A percentile compares a stretch with the other conserved stretches of the same genome.
Conservation (phyloP, 768 basidiomycete genomes). For the Psilocybe sp. region DNA sequence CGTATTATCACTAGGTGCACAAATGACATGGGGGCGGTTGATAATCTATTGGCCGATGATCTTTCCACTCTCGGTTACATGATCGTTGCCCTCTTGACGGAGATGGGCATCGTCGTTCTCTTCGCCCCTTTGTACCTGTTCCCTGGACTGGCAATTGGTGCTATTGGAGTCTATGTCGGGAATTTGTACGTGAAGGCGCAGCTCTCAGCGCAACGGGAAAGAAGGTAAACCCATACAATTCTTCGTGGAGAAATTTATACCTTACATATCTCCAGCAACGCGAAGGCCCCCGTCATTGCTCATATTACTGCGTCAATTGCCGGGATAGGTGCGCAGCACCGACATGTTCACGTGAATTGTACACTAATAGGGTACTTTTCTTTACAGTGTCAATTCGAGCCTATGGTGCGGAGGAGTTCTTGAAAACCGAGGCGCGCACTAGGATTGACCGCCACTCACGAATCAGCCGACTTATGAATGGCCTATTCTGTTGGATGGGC, state of each 20-base stretch:
- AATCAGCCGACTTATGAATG: conserved; percentile 43
- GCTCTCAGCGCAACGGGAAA: background rate
- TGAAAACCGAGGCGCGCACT: conserved; percentile 37
- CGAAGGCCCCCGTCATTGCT: conserved; percentile 32
- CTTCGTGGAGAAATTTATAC: conserved; percentile 25
- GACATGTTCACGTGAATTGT: background rate
- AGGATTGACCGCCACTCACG: conserved; percentile 54
- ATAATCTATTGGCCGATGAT: background rate
- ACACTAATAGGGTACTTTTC: background rate
- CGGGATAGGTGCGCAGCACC: conserved; percentile 40
- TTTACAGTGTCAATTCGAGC: conserved; percentile 52
- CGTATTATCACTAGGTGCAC: conserved; percentile 3
- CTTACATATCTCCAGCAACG: too few species aligned
- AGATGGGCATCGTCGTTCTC: background rate
- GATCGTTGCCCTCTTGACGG: background rate
- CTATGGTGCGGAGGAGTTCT: conserved; percentile 52
- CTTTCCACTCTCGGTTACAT: background rate
- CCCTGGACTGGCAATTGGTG: background rate
- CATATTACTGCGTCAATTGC: conserved; percentile 56
- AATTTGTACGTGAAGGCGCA: conserved; percentile 4
- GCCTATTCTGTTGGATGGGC: conserved; percentile 41
- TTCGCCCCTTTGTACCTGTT: conserved; percentile 2
- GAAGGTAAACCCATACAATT: conserved; percentile 30
- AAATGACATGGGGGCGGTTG: conserved; percentile 2
- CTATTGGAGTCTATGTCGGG: background rate